Evolutionary conservation across 1,139 yeast species (phyloP).

Genomic region (Magnusiomyces magnusii): DNA sequence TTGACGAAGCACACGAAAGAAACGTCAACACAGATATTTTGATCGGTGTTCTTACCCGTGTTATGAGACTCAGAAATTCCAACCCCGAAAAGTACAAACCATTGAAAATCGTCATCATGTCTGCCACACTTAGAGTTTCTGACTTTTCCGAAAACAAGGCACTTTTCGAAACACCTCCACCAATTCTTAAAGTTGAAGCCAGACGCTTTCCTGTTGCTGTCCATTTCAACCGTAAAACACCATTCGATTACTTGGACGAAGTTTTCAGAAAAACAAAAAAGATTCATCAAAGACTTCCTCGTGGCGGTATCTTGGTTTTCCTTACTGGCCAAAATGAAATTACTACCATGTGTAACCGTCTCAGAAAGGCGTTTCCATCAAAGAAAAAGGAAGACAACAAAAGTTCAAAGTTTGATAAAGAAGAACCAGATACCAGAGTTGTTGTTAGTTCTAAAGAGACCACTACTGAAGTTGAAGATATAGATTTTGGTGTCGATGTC

Average conservation of each 20-base stretch:
- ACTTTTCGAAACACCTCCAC: constrained; percentile 75
- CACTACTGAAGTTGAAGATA: constrained; percentile 78
- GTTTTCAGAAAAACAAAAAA: constrained; percentile 79
- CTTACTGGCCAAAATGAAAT: constrained; percentile 95
- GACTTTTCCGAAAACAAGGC: constrained; percentile 80
- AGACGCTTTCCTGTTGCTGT: constrained; percentile 92
- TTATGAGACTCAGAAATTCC: constrained; percentile 56
- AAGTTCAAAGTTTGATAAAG: constrained; percentile 14
- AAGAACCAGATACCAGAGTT: constrained; percentile 40
- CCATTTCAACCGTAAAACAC: constrained; percentile 80
- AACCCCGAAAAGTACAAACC: constrained; percentile 42
- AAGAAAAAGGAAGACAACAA: constrained; percentile 27
- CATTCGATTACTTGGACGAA: constrained; percentile 74
- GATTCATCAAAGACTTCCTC: constrained; percentile 79
- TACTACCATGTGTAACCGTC: constrained; percentile 58
- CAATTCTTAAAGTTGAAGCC: constrained; percentile 84
- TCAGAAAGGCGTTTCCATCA: constrained; percentile 64
- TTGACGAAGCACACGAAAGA: constrained; percentile 98
- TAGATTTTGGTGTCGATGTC: constrained; percentile 57
- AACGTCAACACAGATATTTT: constrained; percentile 92
- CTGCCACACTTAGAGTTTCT: constrained; percentile 89
- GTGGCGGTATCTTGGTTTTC: constrained; percentile 89
- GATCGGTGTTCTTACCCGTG: constrained; percentile 89
- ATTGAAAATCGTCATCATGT: constrained; percentile 60
- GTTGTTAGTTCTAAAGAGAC: constrained; percentile 53